These are phyloP conservation scores for Fraxinus dipetala DNA, from an alignment of 305 asterid species.

Conservation along the genomic window DNA sequence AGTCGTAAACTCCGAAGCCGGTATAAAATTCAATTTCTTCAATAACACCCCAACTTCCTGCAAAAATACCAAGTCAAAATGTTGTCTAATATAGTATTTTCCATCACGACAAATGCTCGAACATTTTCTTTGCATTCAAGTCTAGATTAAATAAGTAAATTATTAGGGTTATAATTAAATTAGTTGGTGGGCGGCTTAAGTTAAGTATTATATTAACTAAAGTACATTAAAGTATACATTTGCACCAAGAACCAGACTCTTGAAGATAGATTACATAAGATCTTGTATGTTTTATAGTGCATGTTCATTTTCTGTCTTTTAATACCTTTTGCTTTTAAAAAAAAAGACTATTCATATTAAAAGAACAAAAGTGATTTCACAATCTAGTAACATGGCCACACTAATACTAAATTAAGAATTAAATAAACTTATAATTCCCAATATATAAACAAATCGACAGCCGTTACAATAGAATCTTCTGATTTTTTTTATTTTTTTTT, in stretches of 20 bases:
- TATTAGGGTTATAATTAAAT: conserved; percentile 19
- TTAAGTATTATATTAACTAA: neutral
- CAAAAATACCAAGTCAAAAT: neutral
- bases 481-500: neutral
- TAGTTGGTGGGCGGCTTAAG: conserved; percentile 31
- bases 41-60: conserved; percentile 60
- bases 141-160: conserved; percentile 2
- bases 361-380: conserved; percentile 22
- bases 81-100: neutral
- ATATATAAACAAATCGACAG: conserved; percentile 14
- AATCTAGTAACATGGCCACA: conserved; percentile 22
- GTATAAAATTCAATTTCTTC: conserved; percentile 50
- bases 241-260: neutral
- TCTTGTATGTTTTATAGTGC: conserved; percentile 41
- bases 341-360: conserved; percentile 5
- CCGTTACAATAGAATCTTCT: conserved; percentile 32
- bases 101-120: neutral
- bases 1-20: conserved; percentile 55
- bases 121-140: neutral
- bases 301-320: conserved; percentile 32
- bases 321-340: conserved; percentile 23
- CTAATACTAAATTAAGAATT: neutral
- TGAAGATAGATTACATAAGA: conserved; percentile 34
- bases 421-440: neutral
- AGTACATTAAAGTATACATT: conserved; percentile 24